Evolutionary conservation across 768 basidiomycete genomes (phyloP).

Genomic region (Pilatotrama ljubarskyi): DNA sequence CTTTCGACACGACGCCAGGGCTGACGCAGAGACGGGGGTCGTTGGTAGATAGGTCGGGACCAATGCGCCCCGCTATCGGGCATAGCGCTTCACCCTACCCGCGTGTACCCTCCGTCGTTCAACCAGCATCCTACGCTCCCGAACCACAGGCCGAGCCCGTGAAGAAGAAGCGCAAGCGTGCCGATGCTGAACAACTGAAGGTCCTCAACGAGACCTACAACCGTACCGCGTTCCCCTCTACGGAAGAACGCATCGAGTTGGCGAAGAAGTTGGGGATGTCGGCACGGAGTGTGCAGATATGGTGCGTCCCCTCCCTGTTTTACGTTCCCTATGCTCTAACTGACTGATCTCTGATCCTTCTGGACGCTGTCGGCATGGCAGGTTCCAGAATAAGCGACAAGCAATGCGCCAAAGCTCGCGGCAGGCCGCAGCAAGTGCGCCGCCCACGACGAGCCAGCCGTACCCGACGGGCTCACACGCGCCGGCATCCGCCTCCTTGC

Average conservation of each 20-base stretch:
- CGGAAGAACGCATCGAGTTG: constrained; percentile 77
- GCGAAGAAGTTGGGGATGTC: constrained; percentile 83
- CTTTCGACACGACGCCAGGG: constrained; percentile 20
- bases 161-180: constrained; percentile 88
- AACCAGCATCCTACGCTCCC: constrained; percentile 21
- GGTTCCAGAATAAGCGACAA: constrained; percentile 89
- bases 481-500: constrained; percentile 10
- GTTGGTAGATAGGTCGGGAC: constrained; percentile 33
- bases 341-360: constrained; percentile 22
- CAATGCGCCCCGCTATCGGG: constrained; percentile 9
- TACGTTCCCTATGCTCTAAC: background rate
- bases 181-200: constrained; percentile 76
- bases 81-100: constrained; percentile 57
- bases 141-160: constrained; percentile 45
- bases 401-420: constrained; percentile 78
- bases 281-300: constrained; percentile 83
- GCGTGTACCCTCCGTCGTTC: constrained; percentile 34
- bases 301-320: constrained; percentile 44
- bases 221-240: constrained; percentile 85
- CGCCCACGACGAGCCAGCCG: constrained; percentile 30
- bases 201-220: constrained; percentile 78
- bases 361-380: constrained; percentile 35
- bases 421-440: constrained; percentile 50
- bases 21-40: constrained; percentile 36
- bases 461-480: constrained; percentile 25